Evolutionary conservation across 2,329 filamentous ascomycete genomes (phyloP), one percentile per base, ranked within the genome.

Genomic region (Pseudogymnoascus sp.): DNA sequence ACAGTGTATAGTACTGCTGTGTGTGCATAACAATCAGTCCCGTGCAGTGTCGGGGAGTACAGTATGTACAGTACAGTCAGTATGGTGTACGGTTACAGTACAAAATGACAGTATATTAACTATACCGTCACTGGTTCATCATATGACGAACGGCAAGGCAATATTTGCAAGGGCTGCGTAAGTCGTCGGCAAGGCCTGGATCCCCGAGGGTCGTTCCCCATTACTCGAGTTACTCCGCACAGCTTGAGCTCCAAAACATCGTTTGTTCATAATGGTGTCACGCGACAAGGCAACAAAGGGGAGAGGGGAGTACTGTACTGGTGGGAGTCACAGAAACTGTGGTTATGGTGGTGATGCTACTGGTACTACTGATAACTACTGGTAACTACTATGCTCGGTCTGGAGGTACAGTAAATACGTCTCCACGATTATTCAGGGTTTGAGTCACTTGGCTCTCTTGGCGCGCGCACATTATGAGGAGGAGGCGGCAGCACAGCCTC

Each of bases 401-500:
- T 25, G 22, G 22, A 25, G 22, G 22, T 25, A 25, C 22, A 25
- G 22, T 25, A 25, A n/a, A 6, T 22, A 14, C 38, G 12, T 43
- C 9, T 12, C 9, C 11, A 20, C 15, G 8, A 9, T 22, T 2
- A 8, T 20, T 41, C 20, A 15, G 3, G 4, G 39, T 20, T 30
- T 50, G 43, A 50, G 22, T 50, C 43, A 50, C 43, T 14, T 12
- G 22, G 22, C 22, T 5, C 22, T 25, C 22, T 15, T 50, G 37
- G 37, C 43, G 25, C 43, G 22, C 22, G 6, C 41, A 47, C 22
- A 25, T 50, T 50, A 30, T 50, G 22, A 50, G 8, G 12, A 50
- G 43, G 43, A 50, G 43, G 43, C 43, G 43, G 5, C 22, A 50
- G 43, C 43, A 50, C 43, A 50, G 43, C 43, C 43, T 25, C 41